Base-by-base conservation (phyloP, 139 green algal genomes). In the Edaphochlamys debaryana region DNA sequence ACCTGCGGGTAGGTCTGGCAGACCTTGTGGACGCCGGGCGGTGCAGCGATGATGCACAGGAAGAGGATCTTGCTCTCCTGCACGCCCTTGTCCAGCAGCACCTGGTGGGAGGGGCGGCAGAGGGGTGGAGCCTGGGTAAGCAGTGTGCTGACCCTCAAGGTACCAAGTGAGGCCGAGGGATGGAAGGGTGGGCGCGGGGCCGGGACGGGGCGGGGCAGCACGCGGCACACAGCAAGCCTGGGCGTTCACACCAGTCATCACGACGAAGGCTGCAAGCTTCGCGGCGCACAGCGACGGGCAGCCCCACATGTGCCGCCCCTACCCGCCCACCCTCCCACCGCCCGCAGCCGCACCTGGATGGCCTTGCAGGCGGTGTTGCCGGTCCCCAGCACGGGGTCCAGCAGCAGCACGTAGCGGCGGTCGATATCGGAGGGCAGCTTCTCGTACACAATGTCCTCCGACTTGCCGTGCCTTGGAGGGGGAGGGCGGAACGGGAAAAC, bases 351-450 rank as follows among this genome's bases (percentile, higher is more conserved):
- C 78, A 96, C 93, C 91, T 94, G 78, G 66, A 98, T 93, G 22
- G 93, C 93, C 40, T 90, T 88, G 42, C 81, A 87, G 17, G 95
- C 94, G 40, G 93, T 95, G 79, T 93, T 93, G 40, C 96, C 97
- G 0, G 95, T 98, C 36, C 93, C 97, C 72, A 99, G 87, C 50
- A 98, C 94, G 30, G 97, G 97, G 82, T 99, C 97, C 88, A 99
- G 90, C 52, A 99, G 90, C 79, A 99, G 91, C 83, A 99, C 97
- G 81, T 95, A 93, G 41, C 97, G 91, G 38, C 95, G 75, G 4
- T 92, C 85, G 56, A 99, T 98, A 93, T 99, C 97, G 7, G 62
- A 58, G 5, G 97, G 97, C 54, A 99, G 92, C 88, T 98, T 98
- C 88, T 98, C 94, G 85, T 99, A 99, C 9, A 99, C 90, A n/a